Percentiles rank a stretch among this genome's conserved stretches.
phyloP scores from a whole-genome alignment of 805 yeast genomes.

The Vanderwaltozyma yarrowii region DNA sequence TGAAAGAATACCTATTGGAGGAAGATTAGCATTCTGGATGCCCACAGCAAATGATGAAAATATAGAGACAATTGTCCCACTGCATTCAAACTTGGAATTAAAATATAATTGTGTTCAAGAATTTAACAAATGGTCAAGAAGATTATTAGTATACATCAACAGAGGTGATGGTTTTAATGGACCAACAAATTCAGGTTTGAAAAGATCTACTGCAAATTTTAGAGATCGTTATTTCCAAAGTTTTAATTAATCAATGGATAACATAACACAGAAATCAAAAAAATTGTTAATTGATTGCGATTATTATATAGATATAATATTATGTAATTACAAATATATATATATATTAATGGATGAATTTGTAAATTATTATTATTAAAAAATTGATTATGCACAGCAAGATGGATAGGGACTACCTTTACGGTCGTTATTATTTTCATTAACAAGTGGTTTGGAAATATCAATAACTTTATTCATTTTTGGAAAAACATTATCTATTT shows the following conservation, averaged over 20 bases:
- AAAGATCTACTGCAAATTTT: slow-evolving; percentile 46
- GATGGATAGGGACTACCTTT: slow-evolving; percentile 5
- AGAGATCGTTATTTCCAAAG: slow-evolving; percentile 70
- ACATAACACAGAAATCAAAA: too few relatives aligned
- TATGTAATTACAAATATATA: too few relatives aligned
- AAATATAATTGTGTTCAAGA: slow-evolving; percentile 72
- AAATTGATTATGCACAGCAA: slow-evolving; percentile 2
- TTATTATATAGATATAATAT: not conserved
- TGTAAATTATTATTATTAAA: too few relatives aligned
- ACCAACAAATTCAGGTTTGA: slow-evolving; percentile 32
- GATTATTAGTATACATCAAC: slow-evolving; percentile 72
- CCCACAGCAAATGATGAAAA: slow-evolving; percentile 90
- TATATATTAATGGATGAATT: not conserved
- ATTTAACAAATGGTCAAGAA: slow-evolving; percentile 88
- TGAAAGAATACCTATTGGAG: slow-evolving; percentile 56
- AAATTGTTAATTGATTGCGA: not conserved
- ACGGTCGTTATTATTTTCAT: slow-evolving; percentile 14
- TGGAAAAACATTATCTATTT: not conserved
- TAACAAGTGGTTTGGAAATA: slow-evolving; percentile 22
- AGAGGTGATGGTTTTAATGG: slow-evolving; percentile 48
- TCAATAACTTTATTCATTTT: slow-evolving; percentile 5
- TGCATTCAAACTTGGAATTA: slow-evolving; percentile 62
- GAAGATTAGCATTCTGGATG: slow-evolving; percentile 93
- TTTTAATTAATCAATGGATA: slow-evolving; percentile 33
- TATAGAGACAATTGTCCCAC: slow-evolving; percentile 60